phyloP scores from a whole-genome alignment of 1,284 basidiomycete species.

The Naganishia albida region DNA sequence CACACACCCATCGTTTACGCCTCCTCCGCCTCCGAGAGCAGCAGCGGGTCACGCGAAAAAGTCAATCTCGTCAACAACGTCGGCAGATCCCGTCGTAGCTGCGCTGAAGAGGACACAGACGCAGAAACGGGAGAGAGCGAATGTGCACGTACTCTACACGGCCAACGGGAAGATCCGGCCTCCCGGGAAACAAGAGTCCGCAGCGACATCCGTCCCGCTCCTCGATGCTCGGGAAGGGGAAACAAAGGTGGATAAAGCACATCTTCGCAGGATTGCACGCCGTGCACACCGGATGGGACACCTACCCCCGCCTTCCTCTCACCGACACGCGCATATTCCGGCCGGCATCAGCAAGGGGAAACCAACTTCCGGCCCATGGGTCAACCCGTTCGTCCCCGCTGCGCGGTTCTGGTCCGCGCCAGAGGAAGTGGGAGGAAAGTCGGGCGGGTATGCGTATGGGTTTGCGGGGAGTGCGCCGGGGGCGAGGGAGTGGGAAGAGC shows the following conservation, averaged over 20 bases:
- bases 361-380: too few relatives aligned
- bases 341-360: too few relatives aligned
- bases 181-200: not conserved
- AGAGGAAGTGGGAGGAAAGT: conserved; percentile 12
- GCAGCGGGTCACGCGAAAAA: not conserved
- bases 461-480: conserved; percentile 14
- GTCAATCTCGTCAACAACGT: too few relatives aligned
- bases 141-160: not conserved
- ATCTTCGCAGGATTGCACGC: conserved; percentile 15
- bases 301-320: not conserved
- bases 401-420: conserved; percentile 2
- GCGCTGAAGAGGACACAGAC: not conserved
- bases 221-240: too few relatives aligned
- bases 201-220: not conserved
- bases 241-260: not conserved
- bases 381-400: not conserved
- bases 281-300: conserved; percentile 1
- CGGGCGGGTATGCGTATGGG: conserved; percentile 10
- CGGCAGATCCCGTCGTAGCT: not conserved
- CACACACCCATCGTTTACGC: conserved; percentile 1
- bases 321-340: not conserved
- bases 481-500: conserved; percentile 7
- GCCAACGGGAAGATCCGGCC: conserved; percentile 3
- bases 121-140: not conserved
- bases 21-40: not conserved